Evolutionary conservation across 169 alveolate species (phyloP).

Genomic region (Plasmodium vivax): DNA sequence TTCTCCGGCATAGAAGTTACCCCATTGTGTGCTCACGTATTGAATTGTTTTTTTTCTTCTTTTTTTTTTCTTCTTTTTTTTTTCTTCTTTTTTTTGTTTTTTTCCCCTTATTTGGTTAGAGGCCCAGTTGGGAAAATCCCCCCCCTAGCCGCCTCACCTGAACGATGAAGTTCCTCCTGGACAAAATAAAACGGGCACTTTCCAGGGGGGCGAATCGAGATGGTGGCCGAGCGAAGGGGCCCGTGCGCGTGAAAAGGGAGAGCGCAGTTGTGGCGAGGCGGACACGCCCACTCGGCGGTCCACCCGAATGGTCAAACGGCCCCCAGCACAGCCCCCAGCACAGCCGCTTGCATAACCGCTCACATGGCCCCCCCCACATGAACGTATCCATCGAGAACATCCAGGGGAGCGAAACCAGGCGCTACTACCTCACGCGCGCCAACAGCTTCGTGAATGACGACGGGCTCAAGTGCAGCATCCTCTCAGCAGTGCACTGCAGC

Average conservation of each 20-base stretch:
- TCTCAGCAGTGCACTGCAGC: conserved; percentile 20
- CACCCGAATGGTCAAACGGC: too few species aligned
- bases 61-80: background rate
- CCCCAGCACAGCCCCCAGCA: too few species aligned
- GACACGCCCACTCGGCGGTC: too few species aligned
- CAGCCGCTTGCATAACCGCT: too few species aligned
- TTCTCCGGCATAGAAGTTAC: too few species aligned
- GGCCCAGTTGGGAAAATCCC: background rate
- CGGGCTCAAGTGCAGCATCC: conserved; percentile 30
- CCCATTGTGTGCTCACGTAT: background rate
- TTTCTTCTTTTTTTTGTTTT: too few species aligned
- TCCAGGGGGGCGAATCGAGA: background rate
- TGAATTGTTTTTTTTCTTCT: background rate
- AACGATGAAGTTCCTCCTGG: background rate
- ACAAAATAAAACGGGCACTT: background rate
- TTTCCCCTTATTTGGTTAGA: background rate
- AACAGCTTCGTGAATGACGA: conserved; percentile 27
- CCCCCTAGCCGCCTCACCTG: background rate
- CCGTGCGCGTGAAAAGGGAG: background rate
- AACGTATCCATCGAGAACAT: background rate
- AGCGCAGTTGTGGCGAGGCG: background rate
- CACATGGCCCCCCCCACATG: too few species aligned
- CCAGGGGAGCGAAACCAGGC: conserved; percentile 11
- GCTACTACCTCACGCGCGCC: conserved; percentile 2
- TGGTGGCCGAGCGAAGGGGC: background rate